Percentiles rank a stretch among this genome's conserved stretches.
phyloP scores from a whole-genome alignment of 805 yeast species.

The Isabelozyma rhagii region DNA sequence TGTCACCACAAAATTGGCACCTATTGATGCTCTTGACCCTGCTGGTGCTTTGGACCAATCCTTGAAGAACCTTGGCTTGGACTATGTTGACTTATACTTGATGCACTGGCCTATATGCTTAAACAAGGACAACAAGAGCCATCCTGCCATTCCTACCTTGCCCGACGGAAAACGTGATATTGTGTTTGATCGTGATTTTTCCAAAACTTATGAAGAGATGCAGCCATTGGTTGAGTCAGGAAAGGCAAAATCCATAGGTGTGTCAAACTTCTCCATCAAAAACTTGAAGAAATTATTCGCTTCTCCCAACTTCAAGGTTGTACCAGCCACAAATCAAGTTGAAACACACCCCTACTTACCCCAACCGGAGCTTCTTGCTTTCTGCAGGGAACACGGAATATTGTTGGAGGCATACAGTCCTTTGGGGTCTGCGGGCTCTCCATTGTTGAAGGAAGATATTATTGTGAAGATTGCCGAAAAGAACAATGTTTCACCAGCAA shows the following conservation, averaged over 20 bases:
- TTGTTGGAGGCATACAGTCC: slow-evolving; percentile 74
- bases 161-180: slow-evolving; percentile 36
- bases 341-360: slow-evolving; percentile 56
- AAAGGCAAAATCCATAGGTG: slow-evolving; percentile 66
- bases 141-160: slow-evolving; percentile 28
- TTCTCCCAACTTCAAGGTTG: slow-evolving; percentile 44
- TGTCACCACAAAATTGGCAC: slow-evolving; percentile 70
- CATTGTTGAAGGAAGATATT: slow-evolving; percentile 44
- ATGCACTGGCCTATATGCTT: slow-evolving; percentile 74
- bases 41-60: slow-evolving; percentile 55
- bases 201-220: slow-evolving; percentile 53
- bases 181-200: slow-evolving; percentile 33
- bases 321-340: slow-evolving; percentile 72
- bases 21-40: slow-evolving; percentile 50
- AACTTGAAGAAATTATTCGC: slow-evolving; percentile 42
- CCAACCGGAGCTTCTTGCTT: slow-evolving; percentile 52
- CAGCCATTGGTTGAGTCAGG: slow-evolving; percentile 56
- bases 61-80: slow-evolving; percentile 60
- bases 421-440: slow-evolving; percentile 59
- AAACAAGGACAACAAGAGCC: slow-evolving; percentile 35
- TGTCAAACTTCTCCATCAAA: slow-evolving; percentile 64
- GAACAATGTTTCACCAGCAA: slow-evolving; percentile 44
- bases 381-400: slow-evolving; percentile 31
- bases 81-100: slow-evolving; percentile 74
- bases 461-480: slow-evolving; percentile 44